A percentile compares a stretch with the other conserved stretches of the same genome.
phyloP scores from a whole-genome alignment of 192 early-diverging fungal species.

The Thoreauomyces humboldtii region DNA sequence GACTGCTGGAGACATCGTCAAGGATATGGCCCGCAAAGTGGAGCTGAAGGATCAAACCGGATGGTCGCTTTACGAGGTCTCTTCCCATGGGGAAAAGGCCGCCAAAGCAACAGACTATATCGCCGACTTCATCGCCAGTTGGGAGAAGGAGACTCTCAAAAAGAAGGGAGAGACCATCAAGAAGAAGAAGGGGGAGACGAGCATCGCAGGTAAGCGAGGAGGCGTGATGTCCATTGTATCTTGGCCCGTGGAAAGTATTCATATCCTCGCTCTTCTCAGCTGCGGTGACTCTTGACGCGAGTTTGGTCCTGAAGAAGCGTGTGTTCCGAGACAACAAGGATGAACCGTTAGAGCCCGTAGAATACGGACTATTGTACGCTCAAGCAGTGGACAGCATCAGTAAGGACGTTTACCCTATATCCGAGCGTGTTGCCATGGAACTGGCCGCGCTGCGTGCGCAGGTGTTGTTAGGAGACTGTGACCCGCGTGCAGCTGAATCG shows the following conservation, averaged over 20 bases:
- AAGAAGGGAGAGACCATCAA: constrained; percentile 31
- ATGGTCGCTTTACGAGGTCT: constrained; percentile 51
- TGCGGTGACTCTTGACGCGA: constrained; percentile 27
- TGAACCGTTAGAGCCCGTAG: constrained; percentile 36
- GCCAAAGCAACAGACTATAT: constrained; percentile 56
- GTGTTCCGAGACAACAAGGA: constrained; percentile 49
- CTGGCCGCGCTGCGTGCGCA: constrained; percentile 50
- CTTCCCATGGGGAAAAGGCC: constrained; percentile 33
- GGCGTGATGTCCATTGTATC: too few species aligned
- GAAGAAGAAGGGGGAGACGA: constrained; percentile 23
- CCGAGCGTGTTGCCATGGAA: constrained; percentile 39
- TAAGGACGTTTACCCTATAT: constrained; percentile 46
- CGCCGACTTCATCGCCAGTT: constrained; percentile 39
- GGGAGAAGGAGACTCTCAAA: constrained; percentile 35
- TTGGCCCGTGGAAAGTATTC: too few species aligned
- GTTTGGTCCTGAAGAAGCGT: constrained; percentile 47
- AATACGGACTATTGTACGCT: constrained; percentile 42
- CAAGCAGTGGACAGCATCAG: constrained; percentile 49
- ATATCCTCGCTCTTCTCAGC: background rate
- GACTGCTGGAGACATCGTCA: constrained; percentile 50
- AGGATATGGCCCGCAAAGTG: constrained; percentile 45
- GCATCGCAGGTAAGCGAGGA: background rate
- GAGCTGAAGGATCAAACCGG: constrained; percentile 46
- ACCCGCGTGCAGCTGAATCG: constrained; percentile 12
- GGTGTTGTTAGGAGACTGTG: constrained; percentile 47